Evolutionary conservation across 768 basidiomycete species (phyloP), one percentile per base, ranked within the genome.

Genomic region (Sarcomyxa edulis): DNA sequence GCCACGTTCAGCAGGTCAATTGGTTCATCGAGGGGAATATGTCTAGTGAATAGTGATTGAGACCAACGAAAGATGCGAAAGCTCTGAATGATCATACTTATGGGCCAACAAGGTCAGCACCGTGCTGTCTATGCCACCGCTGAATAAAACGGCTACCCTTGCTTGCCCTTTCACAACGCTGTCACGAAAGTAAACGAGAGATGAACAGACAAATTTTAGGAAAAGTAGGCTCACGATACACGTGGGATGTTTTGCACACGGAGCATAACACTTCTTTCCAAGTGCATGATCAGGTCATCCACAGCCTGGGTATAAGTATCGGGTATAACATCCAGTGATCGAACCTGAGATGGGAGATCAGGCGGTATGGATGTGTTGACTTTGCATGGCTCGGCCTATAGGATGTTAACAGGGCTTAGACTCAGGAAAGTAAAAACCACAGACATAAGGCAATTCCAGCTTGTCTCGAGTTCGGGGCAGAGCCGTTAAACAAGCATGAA

Each of bases 51-150:
- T 16, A 32, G 28, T 22, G 35, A n/a, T n/a, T n/a, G n/a, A n/a
- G n/a, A n/a, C n/a, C n/a, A n/a, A n/a, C n/a, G n/a, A 27, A 11
- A 31, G 32, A n/a, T n/a, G n/a, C n/a, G n/a, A n/a, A n/a, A n/a
- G n/a, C n/a, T n/a, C n/a, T 11, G 9, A 24, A 11, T 25, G 19
- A 21, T 52, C 73, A 36, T 51, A 88, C 84, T 66, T 68, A 51
- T 94, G 75, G 1, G 91, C 86, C 5, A 99, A 66, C 51, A 76
- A 83, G 0, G 94, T 79, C 6, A 98, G 51, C 27, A 88, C 64
- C 1, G 94, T 84, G 8, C 84, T 97, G 55, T 99, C 96, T 30
- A 99, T 90, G 0, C 96, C 96, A 21, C 96, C 96, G 25, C 91
- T 95, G 59, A 98, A 99, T 7, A 99, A 71, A 7, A 99, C 71